Conservation (phyloP, 441 rosid species). For the Theobroma grandiflorum region DNA sequence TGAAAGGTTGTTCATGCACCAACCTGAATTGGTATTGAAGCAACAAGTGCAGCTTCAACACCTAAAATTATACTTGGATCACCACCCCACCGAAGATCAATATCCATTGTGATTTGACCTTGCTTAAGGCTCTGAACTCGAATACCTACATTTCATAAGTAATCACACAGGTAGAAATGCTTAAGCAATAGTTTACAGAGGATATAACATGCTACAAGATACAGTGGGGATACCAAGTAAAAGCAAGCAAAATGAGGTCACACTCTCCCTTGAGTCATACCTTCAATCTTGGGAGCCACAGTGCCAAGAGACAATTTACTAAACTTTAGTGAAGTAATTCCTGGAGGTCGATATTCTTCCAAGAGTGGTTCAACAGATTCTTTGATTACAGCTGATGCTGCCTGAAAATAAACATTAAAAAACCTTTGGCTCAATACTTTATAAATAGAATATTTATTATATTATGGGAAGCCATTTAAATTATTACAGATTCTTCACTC, state of each 20-base stretch:
- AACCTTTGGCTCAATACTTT: not conserved
- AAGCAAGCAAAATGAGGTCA: not conserved
- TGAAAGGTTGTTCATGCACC: slow-evolving; percentile 30
- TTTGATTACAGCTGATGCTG: slow-evolving; percentile 82
- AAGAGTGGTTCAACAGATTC: slow-evolving; percentile 95
- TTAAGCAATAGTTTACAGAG: not conserved
- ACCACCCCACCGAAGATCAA: slow-evolving; percentile 98
- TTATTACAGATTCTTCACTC: slow-evolving; percentile 7
- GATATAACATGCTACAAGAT: not conserved
- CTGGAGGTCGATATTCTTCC: slow-evolving; percentile 93
- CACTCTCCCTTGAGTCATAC: slow-evolving; percentile 37
- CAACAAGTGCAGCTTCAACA: slow-evolving; percentile 91
- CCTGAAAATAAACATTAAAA: slow-evolving; percentile 50
- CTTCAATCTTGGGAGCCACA: slow-evolving; percentile 97
- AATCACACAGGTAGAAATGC: slow-evolving; percentile 24
- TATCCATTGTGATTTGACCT: slow-evolving; percentile 96
- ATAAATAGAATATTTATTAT: not conserved
- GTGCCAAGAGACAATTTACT: slow-evolving; percentile 84
- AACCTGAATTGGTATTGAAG: slow-evolving; percentile 97
- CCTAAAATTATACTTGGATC: slow-evolving; percentile 94
- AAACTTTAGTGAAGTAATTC: slow-evolving; percentile 88
- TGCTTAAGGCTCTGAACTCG: slow-evolving; percentile 93
- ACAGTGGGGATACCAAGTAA: slow-evolving; percentile 19
- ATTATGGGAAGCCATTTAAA: not conserved
- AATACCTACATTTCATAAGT: slow-evolving; percentile 66